Base-by-base conservation (phyloP, 345 rosid species). In the Iberis pinnata region DNA sequence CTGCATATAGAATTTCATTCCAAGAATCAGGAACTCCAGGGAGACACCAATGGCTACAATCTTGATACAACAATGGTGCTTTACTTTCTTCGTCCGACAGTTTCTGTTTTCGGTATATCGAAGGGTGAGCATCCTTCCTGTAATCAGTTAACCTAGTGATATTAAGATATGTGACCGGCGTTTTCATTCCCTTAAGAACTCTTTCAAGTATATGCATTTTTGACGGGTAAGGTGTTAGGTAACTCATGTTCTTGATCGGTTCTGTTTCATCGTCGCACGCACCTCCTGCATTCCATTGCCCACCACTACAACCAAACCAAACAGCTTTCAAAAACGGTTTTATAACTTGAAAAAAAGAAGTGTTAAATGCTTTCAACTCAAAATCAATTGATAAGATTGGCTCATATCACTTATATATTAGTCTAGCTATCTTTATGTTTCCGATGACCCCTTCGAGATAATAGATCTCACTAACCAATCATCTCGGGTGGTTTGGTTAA, bases 41-140 rank as follows among this genome's bases (percentile, higher is more conserved):
- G 46, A 92, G 94, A 74, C 98, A 92, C 98, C 98, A 92, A 31
- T 92, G 98, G 75, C 98, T 88, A 75, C 98, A 92, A 58, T 92
- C 98, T 55, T 92, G 98, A 73, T 57, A 87, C 56, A 12, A 65
- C 65, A 85, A 42, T 0, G 90, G 88, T 0, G 82, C 63, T 49
- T 53, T 71, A 52, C 75, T 75, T 70, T 88, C 86, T 31, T 59
- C 86, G 0, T 20, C 64, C 0, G 93, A 9, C 12, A 80, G 4
- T 18, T 73, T 64, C 17, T 63, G 81, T 66, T 75, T 88, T 67
- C 94, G 53, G 56, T 85, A 92, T n/a, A 92, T 64, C 0, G 98
- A 92, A 0, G 97, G 98, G 69, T 92, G 98, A 16, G 85, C 98
- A 1, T 92, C 98, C 53, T 88, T 92, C 46, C 98, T 69, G 69